These are phyloP conservation scores for Pluteus cervinus DNA, from an alignment of 768 basidiomycete genomes.

Conservation along the genomic window DNA sequence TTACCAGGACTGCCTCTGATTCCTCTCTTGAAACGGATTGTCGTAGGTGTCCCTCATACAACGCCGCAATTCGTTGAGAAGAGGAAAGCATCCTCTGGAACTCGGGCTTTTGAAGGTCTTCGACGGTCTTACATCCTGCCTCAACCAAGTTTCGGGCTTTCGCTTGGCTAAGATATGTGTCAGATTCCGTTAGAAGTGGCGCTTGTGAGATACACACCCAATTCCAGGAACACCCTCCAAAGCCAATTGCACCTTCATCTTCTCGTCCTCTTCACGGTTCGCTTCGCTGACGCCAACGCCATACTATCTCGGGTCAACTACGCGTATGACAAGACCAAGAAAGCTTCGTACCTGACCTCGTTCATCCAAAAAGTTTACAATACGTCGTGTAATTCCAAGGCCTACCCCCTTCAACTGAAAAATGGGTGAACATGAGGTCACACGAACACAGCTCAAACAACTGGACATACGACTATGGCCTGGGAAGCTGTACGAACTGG, in stretches of 20 bases:
- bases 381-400: slow-evolving; percentile 31
- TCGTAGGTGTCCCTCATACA: slow-evolving; percentile 34
- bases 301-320: slow-evolving; percentile 2
- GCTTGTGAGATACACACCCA: slow-evolving; percentile 32
- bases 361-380: slow-evolving; percentile 28
- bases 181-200: not conserved
- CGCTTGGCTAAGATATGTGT: slow-evolving; percentile 15
- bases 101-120: slow-evolving; percentile 32
- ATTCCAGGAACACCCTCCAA: slow-evolving; percentile 37
- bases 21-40: slow-evolving; percentile 30
- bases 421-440: not conserved
- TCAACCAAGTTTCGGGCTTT: slow-evolving; percentile 41
- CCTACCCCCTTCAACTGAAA: slow-evolving; percentile 23
- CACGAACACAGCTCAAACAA: no score
- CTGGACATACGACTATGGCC: slow-evolving; percentile 23
- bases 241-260: slow-evolving; percentile 19
- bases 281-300: slow-evolving; percentile 11
- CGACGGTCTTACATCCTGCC: slow-evolving; percentile 41
- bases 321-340: not conserved
- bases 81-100: slow-evolving; percentile 33
- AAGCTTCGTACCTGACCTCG: slow-evolving; percentile 22
- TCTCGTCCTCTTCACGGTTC: slow-evolving; percentile 18
- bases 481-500: slow-evolving; percentile 40
- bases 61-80: slow-evolving; percentile 29
- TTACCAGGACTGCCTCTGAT: slow-evolving; percentile 40